Percentiles rank a stretch among this genome's conserved stretches.
phyloP scores from a whole-genome alignment of 495 filamentous ascomycete genomes.

The Sphaerosporella brunnea region DNA sequence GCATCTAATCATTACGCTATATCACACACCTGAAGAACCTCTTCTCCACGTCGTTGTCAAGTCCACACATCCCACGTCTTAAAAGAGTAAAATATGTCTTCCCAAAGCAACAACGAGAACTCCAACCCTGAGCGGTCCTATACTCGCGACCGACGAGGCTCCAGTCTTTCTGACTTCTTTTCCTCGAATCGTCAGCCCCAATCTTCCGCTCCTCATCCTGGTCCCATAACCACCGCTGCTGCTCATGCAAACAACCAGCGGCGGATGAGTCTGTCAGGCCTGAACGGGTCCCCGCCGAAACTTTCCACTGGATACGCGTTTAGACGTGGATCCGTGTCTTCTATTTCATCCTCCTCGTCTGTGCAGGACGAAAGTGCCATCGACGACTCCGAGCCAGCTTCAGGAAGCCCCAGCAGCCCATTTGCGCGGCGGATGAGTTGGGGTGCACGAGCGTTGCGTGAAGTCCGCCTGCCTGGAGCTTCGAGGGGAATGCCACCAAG shows the following conservation, averaged over 20 bases:
- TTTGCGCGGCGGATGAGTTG: conserved; percentile 81
- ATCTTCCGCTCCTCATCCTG: conserved; percentile 34
- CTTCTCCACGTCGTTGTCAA: too few relatives aligned
- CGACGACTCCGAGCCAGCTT: conserved; percentile 46
- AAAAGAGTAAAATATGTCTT: background rate
- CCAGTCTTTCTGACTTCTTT: conserved; percentile 40
- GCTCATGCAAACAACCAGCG: conserved; percentile 54
- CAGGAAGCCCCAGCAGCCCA: conserved; percentile 45
- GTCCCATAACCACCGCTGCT: conserved; percentile 48
- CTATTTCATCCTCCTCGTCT: conserved; percentile 52
- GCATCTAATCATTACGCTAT: too few relatives aligned
- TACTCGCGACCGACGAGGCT: conserved; percentile 33
- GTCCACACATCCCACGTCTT: too few relatives aligned
- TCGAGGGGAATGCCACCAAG: conserved; percentile 1
- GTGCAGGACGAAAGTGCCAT: conserved; percentile 75
- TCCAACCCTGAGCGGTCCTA: too few relatives aligned
- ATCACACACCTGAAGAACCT: too few relatives aligned
- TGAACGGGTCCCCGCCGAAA: conserved; percentile 54
- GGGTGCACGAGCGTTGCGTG: conserved; percentile 68
- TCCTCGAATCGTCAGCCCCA: conserved; percentile 25
- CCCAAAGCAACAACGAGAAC: conserved; percentile 3
- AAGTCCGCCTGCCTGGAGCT: conserved; percentile 33
- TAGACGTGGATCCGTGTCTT: conserved; percentile 55
- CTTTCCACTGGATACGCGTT: conserved; percentile 32
- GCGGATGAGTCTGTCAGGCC: conserved; percentile 69